Evolutionary conservation across 2,329 filamentous ascomycete genomes (phyloP).

Genomic region (Talaromyces pinophilus): DNA sequence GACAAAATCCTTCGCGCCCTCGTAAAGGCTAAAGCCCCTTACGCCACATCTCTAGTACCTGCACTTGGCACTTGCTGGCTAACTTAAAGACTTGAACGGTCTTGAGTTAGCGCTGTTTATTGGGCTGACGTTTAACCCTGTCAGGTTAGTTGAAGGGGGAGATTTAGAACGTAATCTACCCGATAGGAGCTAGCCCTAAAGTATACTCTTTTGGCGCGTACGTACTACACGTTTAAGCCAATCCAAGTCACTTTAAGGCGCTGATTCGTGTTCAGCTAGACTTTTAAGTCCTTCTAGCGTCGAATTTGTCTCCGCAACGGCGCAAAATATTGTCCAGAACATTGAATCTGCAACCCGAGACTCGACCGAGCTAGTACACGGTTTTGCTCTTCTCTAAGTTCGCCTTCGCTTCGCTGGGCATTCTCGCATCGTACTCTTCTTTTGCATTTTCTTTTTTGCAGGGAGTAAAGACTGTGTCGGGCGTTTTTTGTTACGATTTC

Average conservation of each 20-base stretch:
- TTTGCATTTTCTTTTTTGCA: neutral
- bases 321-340: neutral
- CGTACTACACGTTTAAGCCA: neutral
- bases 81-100: neutral
- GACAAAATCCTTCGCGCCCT: neutral
- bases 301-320: neutral
- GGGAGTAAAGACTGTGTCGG: neutral
- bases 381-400: neutral
- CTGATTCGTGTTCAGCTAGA: neutral
- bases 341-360: neutral
- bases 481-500: neutral
- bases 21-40: neutral
- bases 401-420: neutral
- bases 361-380: neutral
- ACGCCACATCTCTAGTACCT: neutral
- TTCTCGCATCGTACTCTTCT: neutral
- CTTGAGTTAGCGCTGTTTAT: neutral
- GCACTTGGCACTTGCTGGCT: neutral
- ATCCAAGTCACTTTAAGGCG: neutral
- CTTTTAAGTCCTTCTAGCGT: neutral
- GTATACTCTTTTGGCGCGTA: neutral
- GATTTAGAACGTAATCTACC: neutral
- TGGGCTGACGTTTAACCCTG: neutral
- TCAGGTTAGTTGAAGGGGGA: neutral
- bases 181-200: neutral